These are phyloP conservation scores for Schizophyllum commune DNA, from an alignment of 1,284 basidiomycete species.

Conservation along the genomic window DNA sequence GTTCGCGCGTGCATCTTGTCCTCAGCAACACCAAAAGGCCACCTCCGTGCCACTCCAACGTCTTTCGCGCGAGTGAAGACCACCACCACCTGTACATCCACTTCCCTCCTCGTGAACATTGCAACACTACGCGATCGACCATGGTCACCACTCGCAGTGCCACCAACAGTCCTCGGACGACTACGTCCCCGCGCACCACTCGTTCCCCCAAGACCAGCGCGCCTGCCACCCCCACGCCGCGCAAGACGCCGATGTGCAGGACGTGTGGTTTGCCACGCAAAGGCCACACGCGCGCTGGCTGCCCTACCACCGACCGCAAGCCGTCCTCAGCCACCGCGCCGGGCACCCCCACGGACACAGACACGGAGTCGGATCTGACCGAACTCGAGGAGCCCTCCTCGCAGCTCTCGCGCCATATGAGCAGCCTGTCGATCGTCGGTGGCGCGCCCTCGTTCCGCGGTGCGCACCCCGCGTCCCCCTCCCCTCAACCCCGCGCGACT, in stretches of 20 bases:
- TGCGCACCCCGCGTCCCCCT: not conserved
- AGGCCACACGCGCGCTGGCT: constrained; percentile 10
- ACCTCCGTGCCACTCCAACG: not conserved
- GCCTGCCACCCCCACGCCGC: constrained; percentile 3
- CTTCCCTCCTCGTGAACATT: too few species aligned
- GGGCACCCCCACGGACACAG: not conserved
- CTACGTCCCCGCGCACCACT: not conserved
- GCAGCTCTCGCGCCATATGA: not conserved
- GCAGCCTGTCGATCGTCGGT: not conserved
- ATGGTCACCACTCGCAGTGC: not conserved
- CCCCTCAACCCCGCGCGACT: not conserved
- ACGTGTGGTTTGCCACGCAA: constrained; percentile 13
- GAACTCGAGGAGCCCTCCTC: not conserved
- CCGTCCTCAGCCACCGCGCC: not conserved
- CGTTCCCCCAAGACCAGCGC: not conserved
- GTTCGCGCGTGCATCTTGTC: not conserved
- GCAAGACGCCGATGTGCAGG: constrained; percentile 13
- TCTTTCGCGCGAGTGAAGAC: too few species aligned
- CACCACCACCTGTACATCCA: too few species aligned
- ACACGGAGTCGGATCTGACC: not conserved
- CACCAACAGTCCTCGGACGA: not conserved
- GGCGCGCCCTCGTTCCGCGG: too few species aligned
- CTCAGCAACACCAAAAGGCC: not conserved
- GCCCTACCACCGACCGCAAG: constrained; percentile 2
- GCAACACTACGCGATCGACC: not conserved